Conservation (phyloP, 441 rosid species). For the Melastoma candidum region DNA sequence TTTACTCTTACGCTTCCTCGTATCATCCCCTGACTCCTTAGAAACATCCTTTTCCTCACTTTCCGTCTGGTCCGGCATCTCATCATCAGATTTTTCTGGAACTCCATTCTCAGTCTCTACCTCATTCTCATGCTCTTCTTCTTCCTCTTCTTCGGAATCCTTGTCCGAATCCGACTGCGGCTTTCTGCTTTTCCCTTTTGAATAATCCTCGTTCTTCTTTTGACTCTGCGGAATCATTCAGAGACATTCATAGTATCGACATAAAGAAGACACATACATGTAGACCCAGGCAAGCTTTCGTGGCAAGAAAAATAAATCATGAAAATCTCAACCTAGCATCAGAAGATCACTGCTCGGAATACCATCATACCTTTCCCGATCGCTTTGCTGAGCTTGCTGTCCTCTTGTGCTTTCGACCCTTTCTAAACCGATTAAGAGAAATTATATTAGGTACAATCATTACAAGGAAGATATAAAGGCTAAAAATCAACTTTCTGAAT, state of each 20-base stretch:
- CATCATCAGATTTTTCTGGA: constrained; percentile 60
- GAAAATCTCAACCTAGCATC: neutral
- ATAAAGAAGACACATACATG: neutral
- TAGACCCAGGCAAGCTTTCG: neutral
- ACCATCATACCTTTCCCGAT: constrained; percentile 48
- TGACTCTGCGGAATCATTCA: constrained; percentile 31
- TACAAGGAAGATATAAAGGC: neutral
- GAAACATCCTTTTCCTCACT: constrained; percentile 65
- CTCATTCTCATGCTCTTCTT: constrained; percentile 34
- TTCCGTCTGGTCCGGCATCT: constrained; percentile 48
- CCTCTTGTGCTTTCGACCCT: constrained; percentile 70
- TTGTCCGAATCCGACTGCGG: constrained; percentile 15
- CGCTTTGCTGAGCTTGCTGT: constrained; percentile 38
- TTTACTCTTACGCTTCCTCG: constrained; percentile 39
- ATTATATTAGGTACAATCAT: constrained; percentile 2
- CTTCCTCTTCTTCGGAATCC: constrained; percentile 22
- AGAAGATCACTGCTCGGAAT: neutral
- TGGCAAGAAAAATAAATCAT: neutral
- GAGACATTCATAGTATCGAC: neutral
- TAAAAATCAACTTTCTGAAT: neutral
- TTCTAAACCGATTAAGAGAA: constrained; percentile 36
- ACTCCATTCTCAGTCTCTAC: constrained; percentile 58
- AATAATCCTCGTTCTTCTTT: constrained; percentile 43
- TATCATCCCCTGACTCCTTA: constrained; percentile 68
- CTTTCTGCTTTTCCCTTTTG: constrained; percentile 36